Evolutionary conservation across 352 stramenopile genomes (phyloP).

Genomic region (Pythium oligandrum): DNA sequence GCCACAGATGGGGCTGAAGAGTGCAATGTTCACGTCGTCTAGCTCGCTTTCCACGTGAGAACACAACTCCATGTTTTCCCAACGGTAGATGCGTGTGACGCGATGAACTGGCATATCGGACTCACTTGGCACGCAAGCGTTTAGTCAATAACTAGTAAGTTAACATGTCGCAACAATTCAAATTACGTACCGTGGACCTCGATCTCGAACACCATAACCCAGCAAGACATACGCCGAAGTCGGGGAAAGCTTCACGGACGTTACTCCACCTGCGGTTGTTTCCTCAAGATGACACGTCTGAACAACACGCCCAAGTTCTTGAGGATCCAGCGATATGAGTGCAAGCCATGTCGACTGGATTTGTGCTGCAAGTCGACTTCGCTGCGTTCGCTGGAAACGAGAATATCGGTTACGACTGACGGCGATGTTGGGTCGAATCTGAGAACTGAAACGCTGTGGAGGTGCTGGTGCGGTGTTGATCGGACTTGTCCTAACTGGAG

Average conservation of each 20-base stretch:
- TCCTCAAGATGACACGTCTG: slow-evolving; percentile 81
- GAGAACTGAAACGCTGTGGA: slow-evolving; percentile 63
- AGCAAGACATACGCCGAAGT: slow-evolving; percentile 83
- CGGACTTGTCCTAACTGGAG: slow-evolving; percentile 14
- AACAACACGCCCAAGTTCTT: slow-evolving; percentile 72
- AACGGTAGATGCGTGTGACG: slow-evolving; percentile 85
- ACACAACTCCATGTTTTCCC: slow-evolving; percentile 86
- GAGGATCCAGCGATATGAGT: slow-evolving; percentile 74
- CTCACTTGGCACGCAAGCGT: slow-evolving; percentile 30
- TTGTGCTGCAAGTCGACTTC: slow-evolving; percentile 65
- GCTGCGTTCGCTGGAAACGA: slow-evolving; percentile 64
- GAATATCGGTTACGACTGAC: slow-evolving; percentile 76
- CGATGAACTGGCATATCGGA: slow-evolving; percentile 79
- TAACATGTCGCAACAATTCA: not conserved
- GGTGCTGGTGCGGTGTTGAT: slow-evolving; percentile 35
- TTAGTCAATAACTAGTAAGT: too few relatives aligned
- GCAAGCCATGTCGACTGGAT: slow-evolving; percentile 85
- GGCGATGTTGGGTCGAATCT: slow-evolving; percentile 83
- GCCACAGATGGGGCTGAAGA: slow-evolving; percentile 96
- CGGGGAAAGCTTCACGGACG: slow-evolving; percentile 87
- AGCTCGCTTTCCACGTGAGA: slow-evolving; percentile 84
- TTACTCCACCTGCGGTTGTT: slow-evolving; percentile 79
- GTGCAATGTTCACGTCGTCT: slow-evolving; percentile 98
- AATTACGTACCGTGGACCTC: slow-evolving; percentile 62
- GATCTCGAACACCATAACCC: slow-evolving; percentile 81